Evolutionary conservation across 2,329 filamentous ascomycete genomes (phyloP).

Genomic region (Pezizomycotina sp.): DNA sequence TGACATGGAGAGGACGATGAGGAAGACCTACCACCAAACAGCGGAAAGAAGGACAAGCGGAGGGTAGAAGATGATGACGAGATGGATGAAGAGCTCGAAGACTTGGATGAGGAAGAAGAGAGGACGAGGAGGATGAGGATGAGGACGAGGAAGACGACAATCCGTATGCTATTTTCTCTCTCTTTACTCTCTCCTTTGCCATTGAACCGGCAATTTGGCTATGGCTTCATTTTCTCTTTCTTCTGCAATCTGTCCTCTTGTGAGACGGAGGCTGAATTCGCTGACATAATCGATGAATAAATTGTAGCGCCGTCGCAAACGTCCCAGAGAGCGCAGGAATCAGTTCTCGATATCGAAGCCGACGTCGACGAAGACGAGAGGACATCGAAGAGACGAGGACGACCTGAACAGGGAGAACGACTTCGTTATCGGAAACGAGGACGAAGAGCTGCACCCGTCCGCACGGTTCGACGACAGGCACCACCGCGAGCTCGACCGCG

Average conservation of each 20-base stretch:
- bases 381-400: slow-evolving; percentile 79
- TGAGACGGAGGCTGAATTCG: slow-evolving; percentile 22
- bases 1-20: too few species aligned
- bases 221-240: slow-evolving; percentile 13
- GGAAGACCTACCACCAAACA: too few species aligned
- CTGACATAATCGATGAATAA: slow-evolving; percentile 14
- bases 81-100: too few species aligned
- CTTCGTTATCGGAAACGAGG: slow-evolving; percentile 42
- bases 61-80: too few species aligned
- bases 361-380: slow-evolving; percentile 92
- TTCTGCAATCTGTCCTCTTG: slow-evolving; percentile 11
- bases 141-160: too few species aligned
- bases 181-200: too few species aligned
- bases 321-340: slow-evolving; percentile 36
- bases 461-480: slow-evolving; percentile 72
- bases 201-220: slow-evolving; percentile 7
- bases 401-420: slow-evolving; percentile 60
- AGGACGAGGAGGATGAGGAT: too few species aligned
- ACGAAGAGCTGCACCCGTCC: slow-evolving; percentile 57
- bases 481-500: slow-evolving; percentile 84
- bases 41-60: too few species aligned
- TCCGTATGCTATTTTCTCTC: too few species aligned
- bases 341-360: slow-evolving; percentile 94
- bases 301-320: slow-evolving; percentile 10
- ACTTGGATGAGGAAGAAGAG: too few species aligned